phyloP scores from a whole-genome alignment of 305 asterid genomes.

The Rubia occidens region DNA sequence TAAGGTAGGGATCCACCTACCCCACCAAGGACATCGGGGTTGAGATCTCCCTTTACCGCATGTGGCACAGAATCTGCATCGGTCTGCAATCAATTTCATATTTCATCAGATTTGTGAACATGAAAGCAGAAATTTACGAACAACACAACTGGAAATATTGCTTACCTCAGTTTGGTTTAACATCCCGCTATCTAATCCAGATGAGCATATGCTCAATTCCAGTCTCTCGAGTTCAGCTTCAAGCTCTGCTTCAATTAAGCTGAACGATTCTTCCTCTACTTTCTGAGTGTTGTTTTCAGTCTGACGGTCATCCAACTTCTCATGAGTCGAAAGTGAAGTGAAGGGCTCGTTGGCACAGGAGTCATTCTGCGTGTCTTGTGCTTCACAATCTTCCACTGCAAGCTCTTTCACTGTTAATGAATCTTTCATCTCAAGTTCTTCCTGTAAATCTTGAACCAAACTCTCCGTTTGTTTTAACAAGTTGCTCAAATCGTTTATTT shows the following conservation, averaged over 20 bases:
- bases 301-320: constrained; percentile 15
- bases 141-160: constrained; percentile 1
- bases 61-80: constrained; percentile 42
- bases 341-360: constrained; percentile 21
- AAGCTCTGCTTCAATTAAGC: constrained; percentile 87
- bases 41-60: constrained; percentile 41
- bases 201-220: constrained; percentile 53
- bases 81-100: constrained; percentile 36
- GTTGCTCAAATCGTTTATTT: constrained; percentile 41
- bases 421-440: constrained; percentile 89
- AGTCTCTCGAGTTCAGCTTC: constrained; percentile 83
- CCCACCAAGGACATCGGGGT: constrained; percentile 33
- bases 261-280: constrained; percentile 50
- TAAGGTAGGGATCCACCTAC: constrained; percentile 23
- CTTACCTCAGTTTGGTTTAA: constrained; percentile 48
- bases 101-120: constrained; percentile 6
- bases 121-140: background rate
- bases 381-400: constrained; percentile 48
- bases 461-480: constrained; percentile 54
- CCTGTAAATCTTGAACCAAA: constrained; percentile 84
- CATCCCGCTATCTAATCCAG: constrained; percentile 39
- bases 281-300: constrained; percentile 28
- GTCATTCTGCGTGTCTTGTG: constrained; percentile 34
- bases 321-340: constrained; percentile 26
- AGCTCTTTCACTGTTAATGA: constrained; percentile 73